Evolutionary conservation across 2,329 filamentous ascomycete genomes (phyloP).

Genomic region (Oidium heveae): DNA sequence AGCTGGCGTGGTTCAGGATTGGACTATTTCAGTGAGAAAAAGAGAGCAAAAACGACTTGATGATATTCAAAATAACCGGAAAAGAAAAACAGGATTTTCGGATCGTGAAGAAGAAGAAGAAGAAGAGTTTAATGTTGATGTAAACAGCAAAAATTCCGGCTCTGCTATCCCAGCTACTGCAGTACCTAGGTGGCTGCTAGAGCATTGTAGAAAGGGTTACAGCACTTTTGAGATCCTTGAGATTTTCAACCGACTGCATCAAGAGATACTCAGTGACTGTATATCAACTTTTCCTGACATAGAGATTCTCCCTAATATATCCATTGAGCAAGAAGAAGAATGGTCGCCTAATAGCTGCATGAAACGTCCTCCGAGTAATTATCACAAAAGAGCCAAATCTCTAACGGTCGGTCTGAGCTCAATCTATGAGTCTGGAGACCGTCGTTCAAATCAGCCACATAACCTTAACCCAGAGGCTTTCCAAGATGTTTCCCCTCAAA

Average conservation of each 20-base stretch:
- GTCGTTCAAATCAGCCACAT: constrained; percentile 6
- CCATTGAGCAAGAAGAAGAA: constrained; percentile 9
- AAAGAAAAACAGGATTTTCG: constrained; percentile 8
- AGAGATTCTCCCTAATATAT: constrained; percentile 17
- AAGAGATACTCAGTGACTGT: constrained; percentile 14
- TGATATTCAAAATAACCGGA: constrained; percentile 13
- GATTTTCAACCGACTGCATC: constrained; percentile 16
- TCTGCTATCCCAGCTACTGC: constrained; percentile 10
- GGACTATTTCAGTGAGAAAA: constrained; percentile 37
- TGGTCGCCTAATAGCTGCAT: constrained; percentile 12
- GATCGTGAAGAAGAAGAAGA: constrained; percentile 5
- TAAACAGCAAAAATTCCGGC: constrained; percentile 3
- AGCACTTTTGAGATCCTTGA: constrained; percentile 14
- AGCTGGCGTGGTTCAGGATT: constrained; percentile 26
- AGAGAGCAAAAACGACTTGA: constrained; percentile 34
- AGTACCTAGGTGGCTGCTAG: constrained; percentile 13
- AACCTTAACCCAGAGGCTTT: neutral
- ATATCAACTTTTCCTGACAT: constrained; percentile 17
- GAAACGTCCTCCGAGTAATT: constrained; percentile 5
- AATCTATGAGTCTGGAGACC: constrained; percentile 3
- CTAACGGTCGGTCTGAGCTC: constrained; percentile 7
- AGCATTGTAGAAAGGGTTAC: constrained; percentile 13
- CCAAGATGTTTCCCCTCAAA: neutral
- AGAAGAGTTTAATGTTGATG: constrained; percentile 6
- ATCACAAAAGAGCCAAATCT: constrained; percentile 14